Conservation (phyloP, 73 alveolate genomes). For the Uronychia setigera region DNA sequence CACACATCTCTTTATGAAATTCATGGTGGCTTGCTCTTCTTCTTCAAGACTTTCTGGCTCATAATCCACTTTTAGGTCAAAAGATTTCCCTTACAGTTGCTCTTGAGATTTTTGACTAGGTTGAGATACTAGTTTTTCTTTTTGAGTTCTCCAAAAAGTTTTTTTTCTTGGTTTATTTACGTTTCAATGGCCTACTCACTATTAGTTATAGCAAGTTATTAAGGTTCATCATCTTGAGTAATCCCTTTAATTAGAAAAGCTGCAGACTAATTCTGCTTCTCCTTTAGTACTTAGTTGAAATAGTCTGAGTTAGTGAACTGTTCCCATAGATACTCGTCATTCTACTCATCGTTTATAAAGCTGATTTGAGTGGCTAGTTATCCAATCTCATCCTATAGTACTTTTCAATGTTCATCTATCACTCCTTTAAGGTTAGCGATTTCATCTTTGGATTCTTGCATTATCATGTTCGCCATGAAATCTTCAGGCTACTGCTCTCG, state of each 20-base stretch:
- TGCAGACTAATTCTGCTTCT: no score
- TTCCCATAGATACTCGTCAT: neutral
- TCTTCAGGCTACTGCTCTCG: neutral
- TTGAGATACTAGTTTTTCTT: neutral
- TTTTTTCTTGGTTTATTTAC: neutral
- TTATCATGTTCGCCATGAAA: neutral
- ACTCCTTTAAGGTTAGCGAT: neutral
- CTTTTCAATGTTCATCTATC: neutral
- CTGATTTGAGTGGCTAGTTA: neutral
- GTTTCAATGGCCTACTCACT: neutral
- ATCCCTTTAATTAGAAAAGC: no score
- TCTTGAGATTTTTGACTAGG: neutral
- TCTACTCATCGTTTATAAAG: neutral
- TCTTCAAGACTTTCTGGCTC: neutral
- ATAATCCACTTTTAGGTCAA: neutral
- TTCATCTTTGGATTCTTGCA: neutral
- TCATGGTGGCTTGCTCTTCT: neutral
- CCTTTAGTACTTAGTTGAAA: neutral
- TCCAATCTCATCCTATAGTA: neutral
- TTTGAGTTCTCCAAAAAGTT: neutral
- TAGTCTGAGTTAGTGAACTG: neutral
- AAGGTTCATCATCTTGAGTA: neutral
- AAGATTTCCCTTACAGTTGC: neutral
- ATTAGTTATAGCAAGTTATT: neutral
- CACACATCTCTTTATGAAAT: slow-evolving; percentile 38